phyloP scores from a whole-genome alignment of 768 basidiomycete genomes.

The Leccinum obscurum region DNA sequence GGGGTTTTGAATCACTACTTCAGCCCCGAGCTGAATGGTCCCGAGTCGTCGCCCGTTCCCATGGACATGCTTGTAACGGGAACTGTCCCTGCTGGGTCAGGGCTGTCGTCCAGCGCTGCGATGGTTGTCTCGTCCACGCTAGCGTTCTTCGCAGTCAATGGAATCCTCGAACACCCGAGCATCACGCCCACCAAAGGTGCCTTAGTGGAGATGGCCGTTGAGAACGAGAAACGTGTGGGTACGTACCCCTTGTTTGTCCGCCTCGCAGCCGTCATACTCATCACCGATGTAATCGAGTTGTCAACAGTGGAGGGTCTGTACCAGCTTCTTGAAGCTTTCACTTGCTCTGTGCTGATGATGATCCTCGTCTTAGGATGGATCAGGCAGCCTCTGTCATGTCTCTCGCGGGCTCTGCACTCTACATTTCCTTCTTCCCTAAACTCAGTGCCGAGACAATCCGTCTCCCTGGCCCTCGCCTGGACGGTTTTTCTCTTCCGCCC shows the following conservation, averaged over 20 bases:
- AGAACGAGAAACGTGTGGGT: conserved; percentile 84
- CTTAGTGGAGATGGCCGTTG: conserved; percentile 77
- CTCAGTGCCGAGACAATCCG: too few species aligned
- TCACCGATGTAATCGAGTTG: conserved; percentile 38
- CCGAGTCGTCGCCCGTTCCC: conserved; percentile 44
- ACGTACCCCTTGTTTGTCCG: conserved; percentile 8
- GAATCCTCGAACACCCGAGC: conserved; percentile 43
- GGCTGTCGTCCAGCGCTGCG: conserved; percentile 84
- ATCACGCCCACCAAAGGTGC: conserved; percentile 53
- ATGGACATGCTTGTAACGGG: conserved; percentile 81
- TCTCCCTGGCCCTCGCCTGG: too few species aligned
- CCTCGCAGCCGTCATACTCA: neutral
- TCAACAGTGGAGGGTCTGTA: conserved; percentile 75
- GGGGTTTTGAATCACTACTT: conserved; percentile 71
- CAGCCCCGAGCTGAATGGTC: conserved; percentile 16
- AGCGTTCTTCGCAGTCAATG: conserved; percentile 76
- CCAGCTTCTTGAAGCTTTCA: neutral
- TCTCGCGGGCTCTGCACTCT: too few species aligned
- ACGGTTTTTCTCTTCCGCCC: too few species aligned
- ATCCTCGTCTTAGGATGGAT: too few species aligned
- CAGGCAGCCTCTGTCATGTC: too few species aligned
- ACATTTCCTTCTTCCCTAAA: too few species aligned
- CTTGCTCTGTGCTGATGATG: too few species aligned
- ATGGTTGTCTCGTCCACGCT: conserved; percentile 89
- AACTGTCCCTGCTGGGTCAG: conserved; percentile 83